Percentiles rank a stretch among this genome's conserved stretches.
These are phyloP conservation scores for Ogataea parapolymorpha DNA, from an alignment of 805 yeast species.

Conservation along the genomic window DNA sequence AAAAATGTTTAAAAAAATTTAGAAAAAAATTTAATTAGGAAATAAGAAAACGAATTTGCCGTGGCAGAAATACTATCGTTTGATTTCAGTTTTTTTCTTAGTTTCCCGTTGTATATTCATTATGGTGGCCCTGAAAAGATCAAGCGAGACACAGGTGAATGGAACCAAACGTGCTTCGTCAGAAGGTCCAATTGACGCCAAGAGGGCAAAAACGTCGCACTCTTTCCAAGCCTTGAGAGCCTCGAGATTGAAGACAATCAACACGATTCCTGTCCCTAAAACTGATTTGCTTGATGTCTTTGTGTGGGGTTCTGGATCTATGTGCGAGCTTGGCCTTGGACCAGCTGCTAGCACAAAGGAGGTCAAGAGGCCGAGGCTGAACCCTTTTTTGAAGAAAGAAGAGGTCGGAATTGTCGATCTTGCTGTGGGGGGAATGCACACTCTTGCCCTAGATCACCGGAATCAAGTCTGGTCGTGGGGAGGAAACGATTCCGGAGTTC, in stretches of 20 bases:
- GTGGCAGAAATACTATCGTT: constrained; percentile 6
- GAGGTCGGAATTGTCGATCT: constrained; percentile 74
- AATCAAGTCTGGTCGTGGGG: constrained; percentile 99
- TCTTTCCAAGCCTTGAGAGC: constrained; percentile 47
- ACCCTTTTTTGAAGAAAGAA: constrained; percentile 65
- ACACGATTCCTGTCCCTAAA: constrained; percentile 36
- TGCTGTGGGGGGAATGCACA: constrained; percentile 96
- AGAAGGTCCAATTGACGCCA: constrained; percentile 28
- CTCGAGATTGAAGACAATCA: constrained; percentile 47
- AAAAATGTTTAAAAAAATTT: constrained; percentile 7
- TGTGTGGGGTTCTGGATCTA: constrained; percentile 95
- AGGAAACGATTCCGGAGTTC: constrained; percentile 84
- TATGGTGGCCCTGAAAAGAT: constrained; percentile 44
- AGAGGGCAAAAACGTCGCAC: constrained; percentile 34
- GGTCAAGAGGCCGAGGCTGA: constrained; percentile 92
- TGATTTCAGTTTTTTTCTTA: constrained; percentile 1
- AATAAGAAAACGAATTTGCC: constrained; percentile 7
- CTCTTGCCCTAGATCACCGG: constrained; percentile 71
- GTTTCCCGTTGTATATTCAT: constrained; percentile 2
- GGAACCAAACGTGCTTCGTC: constrained; percentile 22
- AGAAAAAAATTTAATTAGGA: constrained; percentile 13
- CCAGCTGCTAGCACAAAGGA: constrained; percentile 89
- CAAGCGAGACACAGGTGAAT: constrained; percentile 10
- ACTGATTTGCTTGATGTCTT: constrained; percentile 65
- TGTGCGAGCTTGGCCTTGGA: constrained; percentile 98